Base-by-base conservation (phyloP, 331 rosid genomes). In the Malus hybrid region DNA sequence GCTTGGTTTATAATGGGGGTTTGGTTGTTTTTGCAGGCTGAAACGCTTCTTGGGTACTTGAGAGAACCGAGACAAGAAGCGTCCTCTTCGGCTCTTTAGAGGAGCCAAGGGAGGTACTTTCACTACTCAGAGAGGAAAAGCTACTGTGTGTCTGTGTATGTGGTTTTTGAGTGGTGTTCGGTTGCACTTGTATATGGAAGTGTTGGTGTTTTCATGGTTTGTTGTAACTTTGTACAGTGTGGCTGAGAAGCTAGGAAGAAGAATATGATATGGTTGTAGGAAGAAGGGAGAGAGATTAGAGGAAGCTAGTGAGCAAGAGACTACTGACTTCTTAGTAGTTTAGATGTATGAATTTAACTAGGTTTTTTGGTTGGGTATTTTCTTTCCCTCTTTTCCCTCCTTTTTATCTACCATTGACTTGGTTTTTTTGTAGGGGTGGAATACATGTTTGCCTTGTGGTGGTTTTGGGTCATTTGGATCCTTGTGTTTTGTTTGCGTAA, bases 51-150 rank as follows among this genome's bases (percentile, higher is more conserved):
- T 77, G 91, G 89, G 55, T 90, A 92, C 70, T 71, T 94, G 89
- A 92, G 99, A 85, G 99, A 92, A 85, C 87, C 96, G 67, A 92
- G 99, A 70, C 99, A 90, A 76, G 99, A 92, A 83, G 91, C 92
- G n/a, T 81, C 97, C 0, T 80, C 96, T 73, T 92, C 97, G 33
- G 75, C 83, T 78, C 86, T 94, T 69, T 88, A 81, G 76, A 63
- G 68, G 42, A 52, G 59, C 6, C 70, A 69, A 75, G 69, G 60
- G 67, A 64, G 75, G 70, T 72, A 67, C 67, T 48, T 32, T 79
- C 82, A 66, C 78, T 72, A 76, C 31, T 44, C 86, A 79, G 89
- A 33, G 85, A 80, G 83, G 86, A 81, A 83, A 78, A 24, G 24
- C 69, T 84, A 87, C 87, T 18, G 70, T 22, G 14, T 13, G 66